Conservation (phyloP, 2,329 filamentous ascomycete genomes). For the Zymoseptoria tritici region DNA sequence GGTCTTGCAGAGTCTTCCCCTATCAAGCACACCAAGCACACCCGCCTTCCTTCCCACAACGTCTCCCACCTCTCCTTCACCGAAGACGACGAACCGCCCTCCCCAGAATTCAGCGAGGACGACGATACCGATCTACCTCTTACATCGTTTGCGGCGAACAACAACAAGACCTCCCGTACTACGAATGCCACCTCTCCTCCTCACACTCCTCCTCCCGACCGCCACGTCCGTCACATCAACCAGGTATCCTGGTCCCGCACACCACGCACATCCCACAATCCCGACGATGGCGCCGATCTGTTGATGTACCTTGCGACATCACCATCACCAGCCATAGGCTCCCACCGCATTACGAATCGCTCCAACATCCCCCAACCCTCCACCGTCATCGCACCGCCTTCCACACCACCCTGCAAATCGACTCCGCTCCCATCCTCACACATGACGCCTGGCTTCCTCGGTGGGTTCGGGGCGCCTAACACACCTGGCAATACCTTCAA, state of each 20-base stretch:
- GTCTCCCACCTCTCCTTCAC: constrained; percentile 74
- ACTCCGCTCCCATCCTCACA: constrained; percentile 69
- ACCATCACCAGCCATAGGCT: constrained; percentile 64
- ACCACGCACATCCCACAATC: constrained; percentile 44
- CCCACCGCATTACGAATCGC: constrained; percentile 1
- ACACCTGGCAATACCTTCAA: constrained; percentile 85
- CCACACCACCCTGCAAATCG: constrained; percentile 47
- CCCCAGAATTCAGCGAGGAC: constrained; percentile 60
- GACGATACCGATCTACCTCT: constrained; percentile 75
- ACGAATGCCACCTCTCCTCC: constrained; percentile 64
- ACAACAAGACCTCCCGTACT: constrained; percentile 41
- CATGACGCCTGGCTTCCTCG: constrained; percentile 68
- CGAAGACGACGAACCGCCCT: constrained; percentile 56
- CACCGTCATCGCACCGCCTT: constrained; percentile 42
- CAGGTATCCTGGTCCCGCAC: constrained; percentile 37
- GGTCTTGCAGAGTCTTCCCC: constrained; percentile 81
- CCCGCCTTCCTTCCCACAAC: constrained; percentile 61
- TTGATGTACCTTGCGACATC: constrained; percentile 86
- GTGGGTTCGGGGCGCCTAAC: constrained; percentile 49
- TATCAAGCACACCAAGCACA: constrained; percentile 65
- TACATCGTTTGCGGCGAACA: constrained; percentile 59
- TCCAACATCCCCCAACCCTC: constrained; percentile 22
- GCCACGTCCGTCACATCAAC: constrained; percentile 35
- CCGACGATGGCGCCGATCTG: constrained; percentile 76
- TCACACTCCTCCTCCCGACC: constrained; percentile 60